Evolutionary conservation across 306 rosid species (phyloP).

Genomic region (Heteromeles arbutifolia): DNA sequence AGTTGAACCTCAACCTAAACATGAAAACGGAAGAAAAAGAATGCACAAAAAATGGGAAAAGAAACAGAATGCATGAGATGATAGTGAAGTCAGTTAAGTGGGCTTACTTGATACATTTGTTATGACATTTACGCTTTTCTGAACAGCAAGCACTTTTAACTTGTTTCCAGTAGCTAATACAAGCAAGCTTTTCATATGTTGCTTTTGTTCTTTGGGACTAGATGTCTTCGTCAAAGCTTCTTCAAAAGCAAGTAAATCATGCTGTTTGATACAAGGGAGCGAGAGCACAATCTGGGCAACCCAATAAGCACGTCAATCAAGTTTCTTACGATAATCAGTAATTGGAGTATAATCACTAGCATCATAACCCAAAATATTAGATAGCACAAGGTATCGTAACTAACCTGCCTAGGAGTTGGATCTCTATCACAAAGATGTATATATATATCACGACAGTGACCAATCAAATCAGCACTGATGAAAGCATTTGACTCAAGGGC

Average conservation of each 20-base stretch:
- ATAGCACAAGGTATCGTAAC: slow-evolving; percentile 16
- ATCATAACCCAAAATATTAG: slow-evolving; percentile 1
- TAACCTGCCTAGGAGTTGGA: slow-evolving; percentile 90
- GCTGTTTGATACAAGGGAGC: slow-evolving; percentile 66
- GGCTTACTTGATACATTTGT: slow-evolving; percentile 88
- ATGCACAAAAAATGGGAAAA: not conserved
- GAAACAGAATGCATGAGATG: not conserved
- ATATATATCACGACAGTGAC: slow-evolving; percentile 86
- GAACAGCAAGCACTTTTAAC: slow-evolving; percentile 85
- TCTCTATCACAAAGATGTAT: slow-evolving; percentile 72
- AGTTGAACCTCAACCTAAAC: not conserved
- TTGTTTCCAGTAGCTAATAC: slow-evolving; percentile 78
- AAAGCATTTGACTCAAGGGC: slow-evolving; percentile 90
- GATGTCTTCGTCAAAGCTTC: slow-evolving; percentile 80
- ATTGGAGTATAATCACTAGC: not conserved
- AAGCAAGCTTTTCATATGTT: slow-evolving; percentile 80
- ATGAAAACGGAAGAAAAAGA: not conserved
- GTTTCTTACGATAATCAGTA: not conserved
- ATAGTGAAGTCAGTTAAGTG: slow-evolving; percentile 1
- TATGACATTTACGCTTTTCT: slow-evolving; percentile 73
- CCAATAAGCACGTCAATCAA: slow-evolving; percentile 13
- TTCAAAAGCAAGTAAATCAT: slow-evolving; percentile 81
- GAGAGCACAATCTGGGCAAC: slow-evolving; percentile 59
- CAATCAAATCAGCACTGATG: slow-evolving; percentile 81
- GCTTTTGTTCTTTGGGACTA: slow-evolving; percentile 94